Evolutionary conservation across 2,329 filamentous ascomycete genomes (phyloP), one percentile per base, ranked within the genome.

Genomic region (Sclerotinia minor): DNA sequence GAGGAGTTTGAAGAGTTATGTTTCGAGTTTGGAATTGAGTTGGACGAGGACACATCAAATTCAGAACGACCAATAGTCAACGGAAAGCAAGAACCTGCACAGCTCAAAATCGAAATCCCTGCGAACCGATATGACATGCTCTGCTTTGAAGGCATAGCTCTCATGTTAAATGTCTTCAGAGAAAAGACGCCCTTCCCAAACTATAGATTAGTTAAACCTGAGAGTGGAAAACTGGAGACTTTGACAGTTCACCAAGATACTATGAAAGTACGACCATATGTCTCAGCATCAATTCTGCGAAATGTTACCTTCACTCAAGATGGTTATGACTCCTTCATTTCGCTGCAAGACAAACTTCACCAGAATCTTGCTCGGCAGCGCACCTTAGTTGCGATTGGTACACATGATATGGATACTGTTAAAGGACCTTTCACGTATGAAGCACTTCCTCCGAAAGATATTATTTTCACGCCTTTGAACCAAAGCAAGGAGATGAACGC

Each of bases 101-200:
- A 98, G 81, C 87, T 98, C 76, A 97, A 97, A 85, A 98, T 99
- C 77, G 94, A 98, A 80, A 96, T 98, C 76, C 93, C 94, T 71
- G 94, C 95, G 76, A 98, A 98, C 81, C 88, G 92, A 81, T 94
- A 88, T 81, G 88, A 98, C 77, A 93, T 98, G 89, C 87, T 99
- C 67, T 98, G 94, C 81, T 96, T 96, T 81, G 95, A 98, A 82
- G 94, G 94, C 70, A 97, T 98, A 78, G 90, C 92, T 73, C 86
- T 97, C 79, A 96, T 96, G 85, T 86, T 98, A 74, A 97, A 97
- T 79, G 92, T 98, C 80, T 98, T 99, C 87, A 84, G 91, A 72
- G 92, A 89, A 72, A 91, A 89, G 75, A 83, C 86, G 67, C 80
- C 88, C 41, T 84, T 92, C 52, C 95, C 96, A 68, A 91, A 92